Percentiles rank a stretch among this genome's conserved stretches.
Conservation (phyloP, 345 rosid genomes). For the Sisymbrium altissimum region DNA sequence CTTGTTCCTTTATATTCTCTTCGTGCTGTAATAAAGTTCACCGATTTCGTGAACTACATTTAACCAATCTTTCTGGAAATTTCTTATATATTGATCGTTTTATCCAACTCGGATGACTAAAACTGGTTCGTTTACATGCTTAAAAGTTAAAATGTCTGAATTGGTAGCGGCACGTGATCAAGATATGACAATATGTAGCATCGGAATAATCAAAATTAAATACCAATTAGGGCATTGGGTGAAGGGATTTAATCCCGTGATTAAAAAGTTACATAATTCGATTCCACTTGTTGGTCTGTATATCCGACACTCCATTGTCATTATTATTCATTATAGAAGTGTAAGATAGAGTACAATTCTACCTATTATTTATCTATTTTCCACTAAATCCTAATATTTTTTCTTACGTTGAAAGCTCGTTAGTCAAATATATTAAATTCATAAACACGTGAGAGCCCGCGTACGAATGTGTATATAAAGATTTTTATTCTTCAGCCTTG, state of each 20-base stretch:
- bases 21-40: slow-evolving; percentile 2
- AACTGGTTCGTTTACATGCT: neutral
- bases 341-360: neutral
- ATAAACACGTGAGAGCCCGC: slow-evolving; percentile 6
- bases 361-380: neutral
- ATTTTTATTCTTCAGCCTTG: neutral
- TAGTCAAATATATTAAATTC: slow-evolving; percentile 21
- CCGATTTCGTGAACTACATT: slow-evolving; percentile 6
- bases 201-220: slow-evolving; percentile 15
- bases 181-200: slow-evolving; percentile 17
- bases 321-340: neutral
- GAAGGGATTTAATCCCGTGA: slow-evolving; percentile 33
- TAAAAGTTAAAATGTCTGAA: neutral
- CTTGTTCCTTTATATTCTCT: slow-evolving; percentile 21
- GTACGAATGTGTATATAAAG: neutral
- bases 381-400: neutral
- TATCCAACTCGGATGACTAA: neutral
- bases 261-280: slow-evolving; percentile 16
- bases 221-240: slow-evolving; percentile 19
- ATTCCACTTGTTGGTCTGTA: slow-evolving; percentile 18
- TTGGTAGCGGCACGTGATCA: slow-evolving; percentile 26
- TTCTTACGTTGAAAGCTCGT: neutral
- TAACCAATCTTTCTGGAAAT: neutral
- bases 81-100: neutral
- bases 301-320: slow-evolving; percentile 16